phyloP scores from a whole-genome alignment of 257 asterid genomes.

The Penstemon davidsonii region DNA sequence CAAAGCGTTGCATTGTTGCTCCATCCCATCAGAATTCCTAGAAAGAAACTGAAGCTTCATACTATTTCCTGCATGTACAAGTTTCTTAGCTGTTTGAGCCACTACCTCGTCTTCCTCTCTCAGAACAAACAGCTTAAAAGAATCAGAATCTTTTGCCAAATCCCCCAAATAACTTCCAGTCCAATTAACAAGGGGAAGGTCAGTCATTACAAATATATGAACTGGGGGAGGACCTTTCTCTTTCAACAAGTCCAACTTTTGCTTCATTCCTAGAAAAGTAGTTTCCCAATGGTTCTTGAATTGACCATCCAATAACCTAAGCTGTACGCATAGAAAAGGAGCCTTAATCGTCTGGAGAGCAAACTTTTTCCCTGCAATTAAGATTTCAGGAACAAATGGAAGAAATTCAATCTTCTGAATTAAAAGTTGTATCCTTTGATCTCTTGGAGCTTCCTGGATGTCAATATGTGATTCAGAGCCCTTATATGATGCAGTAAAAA shows the following conservation, averaged over 20 bases:
- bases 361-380: conserved; percentile 71
- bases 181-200: conserved; percentile 74
- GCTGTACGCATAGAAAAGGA: conserved; percentile 87
- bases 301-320: conserved; percentile 88
- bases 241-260: conserved; percentile 55
- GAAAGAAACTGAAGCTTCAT: conserved; percentile 38
- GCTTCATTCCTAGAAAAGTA: conserved; percentile 60
- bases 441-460: conserved; percentile 60
- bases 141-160: conserved; percentile 49
- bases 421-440: conserved; percentile 54
- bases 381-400: conserved; percentile 70
- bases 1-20: conserved; percentile 39
- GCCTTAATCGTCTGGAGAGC: conserved; percentile 53
- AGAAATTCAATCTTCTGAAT: conserved; percentile 66
- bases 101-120: conserved; percentile 58
- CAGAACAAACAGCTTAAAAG: conserved; percentile 54
- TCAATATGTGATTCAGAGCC: conserved; percentile 87
- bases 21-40: conserved; percentile 30
- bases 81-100: conserved; percentile 50
- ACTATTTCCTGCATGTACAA: conserved; percentile 33
- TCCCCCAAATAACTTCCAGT: conserved; percentile 74
- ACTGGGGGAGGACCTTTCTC: conserved; percentile 57
- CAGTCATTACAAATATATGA: conserved; percentile 88
- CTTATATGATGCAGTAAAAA: conserved; percentile 74
- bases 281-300: conserved; percentile 78